Conservation (phyloP, 1,284 basidiomycete genomes). For the Ustilago crameri region DNA sequence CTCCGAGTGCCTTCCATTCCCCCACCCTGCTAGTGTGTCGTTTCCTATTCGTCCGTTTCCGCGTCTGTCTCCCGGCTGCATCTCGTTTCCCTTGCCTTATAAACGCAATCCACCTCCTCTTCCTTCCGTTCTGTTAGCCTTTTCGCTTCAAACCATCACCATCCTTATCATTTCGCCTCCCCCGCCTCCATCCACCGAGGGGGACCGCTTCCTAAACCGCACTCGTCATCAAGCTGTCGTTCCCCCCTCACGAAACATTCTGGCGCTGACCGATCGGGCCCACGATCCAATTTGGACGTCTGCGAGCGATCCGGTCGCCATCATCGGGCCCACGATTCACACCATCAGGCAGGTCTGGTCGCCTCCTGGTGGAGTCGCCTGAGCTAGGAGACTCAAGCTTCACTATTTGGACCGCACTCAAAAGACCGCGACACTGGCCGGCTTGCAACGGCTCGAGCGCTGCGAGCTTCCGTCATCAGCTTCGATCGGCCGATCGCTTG, state of each 20-base stretch:
- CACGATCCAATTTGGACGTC: background rate
- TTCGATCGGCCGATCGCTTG: too few species aligned
- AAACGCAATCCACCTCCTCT: constrained; percentile 17
- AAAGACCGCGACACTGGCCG: too few species aligned
- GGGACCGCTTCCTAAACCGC: constrained; percentile 4
- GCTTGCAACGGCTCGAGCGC: too few species aligned
- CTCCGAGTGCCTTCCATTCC: constrained; percentile 1
- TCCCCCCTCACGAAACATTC: background rate
- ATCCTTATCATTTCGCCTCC: constrained; percentile 4
- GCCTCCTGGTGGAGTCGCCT: too few species aligned
- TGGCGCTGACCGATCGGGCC: constrained; percentile 1
- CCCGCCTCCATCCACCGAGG: constrained; percentile 8
- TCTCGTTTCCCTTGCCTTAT: constrained; percentile 16
- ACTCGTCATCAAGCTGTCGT: constrained; percentile 3
- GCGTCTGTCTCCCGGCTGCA: constrained; percentile 32
- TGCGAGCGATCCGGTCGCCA: background rate
- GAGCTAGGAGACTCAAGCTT: background rate
- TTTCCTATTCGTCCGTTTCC: constrained; percentile 24
- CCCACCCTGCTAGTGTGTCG: constrained; percentile 1
- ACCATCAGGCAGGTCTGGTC: too few species aligned
- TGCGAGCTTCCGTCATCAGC: too few species aligned
- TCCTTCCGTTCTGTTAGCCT: constrained; percentile 13
- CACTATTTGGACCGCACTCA: background rate
- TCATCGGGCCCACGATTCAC: background rate
- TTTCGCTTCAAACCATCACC: constrained; percentile 13